These are phyloP conservation scores for Tetramitus jugosus DNA, from an alignment of 208 protist species.

Conservation along the genomic window DNA sequence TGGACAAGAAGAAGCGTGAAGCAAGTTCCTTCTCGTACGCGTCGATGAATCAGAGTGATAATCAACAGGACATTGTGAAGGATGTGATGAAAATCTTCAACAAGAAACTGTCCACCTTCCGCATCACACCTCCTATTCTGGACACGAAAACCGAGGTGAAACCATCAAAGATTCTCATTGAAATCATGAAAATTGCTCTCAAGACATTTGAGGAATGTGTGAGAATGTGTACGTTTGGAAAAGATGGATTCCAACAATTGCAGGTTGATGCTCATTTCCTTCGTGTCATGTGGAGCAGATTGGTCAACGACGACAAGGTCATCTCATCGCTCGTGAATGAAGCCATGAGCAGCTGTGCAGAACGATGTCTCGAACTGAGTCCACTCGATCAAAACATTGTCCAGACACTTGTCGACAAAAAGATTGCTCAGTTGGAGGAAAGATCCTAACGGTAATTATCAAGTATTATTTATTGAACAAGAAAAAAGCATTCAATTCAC, in stretches of 20 bases:
- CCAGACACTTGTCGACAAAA: neutral
- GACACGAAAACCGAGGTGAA: neutral
- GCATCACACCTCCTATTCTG: neutral
- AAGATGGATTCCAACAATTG: constrained; percentile 24
- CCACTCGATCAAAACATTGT: neutral
- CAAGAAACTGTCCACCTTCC: neutral
- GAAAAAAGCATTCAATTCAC: too few relatives aligned
- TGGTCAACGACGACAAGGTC: neutral
- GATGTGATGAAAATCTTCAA: constrained; percentile 14
- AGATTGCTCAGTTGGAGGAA: too few relatives aligned
- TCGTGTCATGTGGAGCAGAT: neutral
- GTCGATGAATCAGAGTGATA: too few relatives aligned
- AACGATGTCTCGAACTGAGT: neutral
- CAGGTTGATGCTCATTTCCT: constrained; percentile 20
- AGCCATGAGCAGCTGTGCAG: neutral
- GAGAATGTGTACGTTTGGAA: neutral
- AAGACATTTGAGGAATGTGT: constrained; percentile 25
- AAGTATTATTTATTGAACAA: too few relatives aligned
- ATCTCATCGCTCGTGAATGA: neutral
- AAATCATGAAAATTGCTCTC: neutral
- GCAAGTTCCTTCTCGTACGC: too few relatives aligned
- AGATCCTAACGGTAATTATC: too few relatives aligned
- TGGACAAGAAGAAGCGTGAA: too few relatives aligned
- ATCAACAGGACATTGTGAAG: too few relatives aligned
- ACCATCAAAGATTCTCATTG: neutral